Conservation (phyloP, 345 rosid genomes). For the Passiflora organensis region DNA sequence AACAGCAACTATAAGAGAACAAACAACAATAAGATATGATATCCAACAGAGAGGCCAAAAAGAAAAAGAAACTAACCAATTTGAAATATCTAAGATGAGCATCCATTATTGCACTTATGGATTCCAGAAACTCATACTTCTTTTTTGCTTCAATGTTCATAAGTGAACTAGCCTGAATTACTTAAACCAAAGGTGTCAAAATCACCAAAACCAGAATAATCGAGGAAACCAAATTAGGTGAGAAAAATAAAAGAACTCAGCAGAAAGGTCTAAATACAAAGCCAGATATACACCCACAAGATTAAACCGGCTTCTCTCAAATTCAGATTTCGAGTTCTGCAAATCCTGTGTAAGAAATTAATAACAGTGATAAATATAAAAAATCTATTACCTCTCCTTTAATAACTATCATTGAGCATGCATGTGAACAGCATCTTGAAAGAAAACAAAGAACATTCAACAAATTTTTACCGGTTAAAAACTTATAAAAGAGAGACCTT, state of each 20-base stretch:
- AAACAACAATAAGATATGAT: too few relatives aligned
- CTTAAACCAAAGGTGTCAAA: constrained; percentile 43
- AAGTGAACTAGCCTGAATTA: constrained; percentile 73
- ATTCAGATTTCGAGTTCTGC: constrained; percentile 77
- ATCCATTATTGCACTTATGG: constrained; percentile 85
- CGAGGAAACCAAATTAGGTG: too few relatives aligned
- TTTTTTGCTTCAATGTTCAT: constrained; percentile 78
- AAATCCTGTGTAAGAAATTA: constrained; percentile 62
- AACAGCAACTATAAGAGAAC: too few relatives aligned
- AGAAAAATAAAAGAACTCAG: not conserved
- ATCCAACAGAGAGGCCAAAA: constrained; percentile 1
- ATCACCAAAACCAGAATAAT: constrained; percentile 18
- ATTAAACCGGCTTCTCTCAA: constrained; percentile 84
- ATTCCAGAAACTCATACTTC: constrained; percentile 87
- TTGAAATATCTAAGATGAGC: constrained; percentile 82
- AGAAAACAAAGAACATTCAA: too few relatives aligned
- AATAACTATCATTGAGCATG: too few relatives aligned
- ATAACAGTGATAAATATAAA: too few relatives aligned
- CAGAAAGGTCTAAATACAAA: constrained; percentile 12
- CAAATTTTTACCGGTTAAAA: too few relatives aligned
- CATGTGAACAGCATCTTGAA: too few relatives aligned
- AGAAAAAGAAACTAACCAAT: constrained; percentile 41
- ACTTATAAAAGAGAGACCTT: too few relatives aligned
- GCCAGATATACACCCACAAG: constrained; percentile 47
- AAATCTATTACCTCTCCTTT: too few relatives aligned